Base-by-base conservation (phyloP, 2,329 filamentous ascomycete genomes). In the Amesomyces nigricolor region DNA sequence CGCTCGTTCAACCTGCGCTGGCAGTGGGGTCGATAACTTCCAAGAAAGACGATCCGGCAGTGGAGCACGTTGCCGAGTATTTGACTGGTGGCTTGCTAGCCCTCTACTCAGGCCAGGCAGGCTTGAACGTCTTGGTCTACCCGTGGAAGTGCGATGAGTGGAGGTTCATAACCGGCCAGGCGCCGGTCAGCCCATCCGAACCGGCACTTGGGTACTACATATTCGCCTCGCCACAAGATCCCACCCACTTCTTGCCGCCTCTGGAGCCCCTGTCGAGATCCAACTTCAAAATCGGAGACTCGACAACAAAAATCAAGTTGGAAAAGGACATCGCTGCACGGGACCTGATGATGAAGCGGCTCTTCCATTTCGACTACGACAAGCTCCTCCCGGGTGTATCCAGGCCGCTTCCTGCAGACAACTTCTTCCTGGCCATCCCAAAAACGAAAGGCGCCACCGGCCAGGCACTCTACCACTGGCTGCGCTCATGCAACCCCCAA, bases 341-440 rank as follows among this genome's bases (percentile, higher is more conserved):
- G 30, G 60, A 54, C 7, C 30, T 52, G 5, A 8, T 68, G n/a
- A 58, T 69, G 60, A 53, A 61, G 45, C 50, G 49, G 4, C 57
- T 68, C n/a, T 65, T 66, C 19, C 43, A 50, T 1, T 61, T 72
- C 16, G 65, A 68, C 11, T 73, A 71, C 45, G 57, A 67, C 10
- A 56, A 61, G 8, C 66, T 73, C 1, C 53, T 61, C 4, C 66
- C 64, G 1, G 29, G 44, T 2, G n/a, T 45, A 13, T 26, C 51
- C 26, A 45, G 58, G 7, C 63, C 60, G 3, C 62, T 59, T 3
- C 62, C 56, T 13, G 62, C 60, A 0, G 67, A 69, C 47, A 66
- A 65, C 22, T 76, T 81, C 59, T 82, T 75, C 57, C 63, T 83
- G 1, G 67, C 75, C 2, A 82, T 82, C 48, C 78, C 80, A 0